Base-by-base conservation (phyloP, 1,284 basidiomycete genomes). In the Ustanciosporium gigantosporum region DNA sequence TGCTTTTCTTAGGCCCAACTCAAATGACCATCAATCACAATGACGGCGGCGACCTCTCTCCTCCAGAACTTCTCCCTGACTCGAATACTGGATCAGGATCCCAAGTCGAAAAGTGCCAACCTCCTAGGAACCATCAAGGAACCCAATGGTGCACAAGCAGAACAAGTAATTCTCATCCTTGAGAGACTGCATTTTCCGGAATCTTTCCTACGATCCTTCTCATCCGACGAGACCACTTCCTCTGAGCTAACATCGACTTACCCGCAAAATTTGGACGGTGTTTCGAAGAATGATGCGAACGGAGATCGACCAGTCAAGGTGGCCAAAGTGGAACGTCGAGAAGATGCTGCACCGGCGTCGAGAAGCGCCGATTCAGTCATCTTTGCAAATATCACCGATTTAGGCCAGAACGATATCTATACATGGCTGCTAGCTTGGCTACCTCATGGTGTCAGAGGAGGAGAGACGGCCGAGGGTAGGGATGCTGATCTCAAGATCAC, bases 351-450 rank as follows among this genome's bases (percentile, higher is more conserved):
- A n/a, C n/a, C n/a, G n/a, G n/a, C n/a, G n/a, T n/a, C n/a, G n/a
- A n/a, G n/a, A n/a, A n/a, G n/a, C 27, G 27, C 27, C 27, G 27
- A 9, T 29, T 9, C 11, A 2, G 24, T 35, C 17, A 20, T 60
- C 23, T 57, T 74, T 25, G 31, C 41, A 1, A 29, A 34, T 15
- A 27, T 73, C 5, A 42, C 22, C 17, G 31, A 34, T 8, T 56
- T 77, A 2, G 75, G 74, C 4, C 67, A 72, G 25, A 77, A 77
- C 38, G 75, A 77, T 46, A 58, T 76, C 25, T 77, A 76, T 44
- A 68, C 64, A 4, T 77, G 75, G 75, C 44, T 75, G 0, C 50
- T 76, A 7, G 75, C 62, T 23, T 70, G 67, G 67, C 45, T 46
- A 5, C 5, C 16, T 14, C n/a, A n/a, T n/a, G n/a, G n/a, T n/a